Evolutionary conservation across 148 eudicot species (phyloP), one percentile per base, ranked within the genome.

Genomic region (Vaccinium corymbosum): DNA sequence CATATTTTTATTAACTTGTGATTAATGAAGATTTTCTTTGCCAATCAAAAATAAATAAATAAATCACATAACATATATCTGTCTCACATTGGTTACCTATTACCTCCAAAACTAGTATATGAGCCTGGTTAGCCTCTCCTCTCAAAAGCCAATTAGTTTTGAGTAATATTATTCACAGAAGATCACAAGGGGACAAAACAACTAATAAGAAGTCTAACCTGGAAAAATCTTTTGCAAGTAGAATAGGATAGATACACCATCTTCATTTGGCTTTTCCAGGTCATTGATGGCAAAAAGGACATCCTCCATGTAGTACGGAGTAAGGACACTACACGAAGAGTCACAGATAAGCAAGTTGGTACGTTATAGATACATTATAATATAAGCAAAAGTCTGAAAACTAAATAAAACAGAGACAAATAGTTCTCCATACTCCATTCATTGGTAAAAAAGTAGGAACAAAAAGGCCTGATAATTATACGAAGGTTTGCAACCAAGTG

Each of bases 161-260:
- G 38, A 68, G 38, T 68, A 68, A 12, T 68, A 51, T 62, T 25
- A 80, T 8, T 51, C 48, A 17, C 22, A 81, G 64, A 16, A 59
- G 76, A 62, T 50, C 64, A 51, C 32, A 84, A 72, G 62, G 35
- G 2, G 35, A 25, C 72, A 27, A 3, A 29, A 15, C 27, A 59
- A 77, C 55, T 56, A 50, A 56, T 1, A 80, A 84, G 77, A 88
- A 85, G 70, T 25, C 82, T 42, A 56, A 90, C 95, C 95, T 86
- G 95, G 95, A 85, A 80, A 92, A 53, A 92, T 92, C 84, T 92
- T 92, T 81, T 92, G 95, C 85, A 92, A 86, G 85, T 92, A 92
- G 82, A 91, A 92, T n/a, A 91, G 87, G 84, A 92, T 92, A 38
- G 95, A 92, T 51, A 92, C 92, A 51, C 93, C 95, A 83, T 92